Conservation (phyloP, 2,329 filamentous ascomycete genomes). For the Pyrenophora graminea region DNA sequence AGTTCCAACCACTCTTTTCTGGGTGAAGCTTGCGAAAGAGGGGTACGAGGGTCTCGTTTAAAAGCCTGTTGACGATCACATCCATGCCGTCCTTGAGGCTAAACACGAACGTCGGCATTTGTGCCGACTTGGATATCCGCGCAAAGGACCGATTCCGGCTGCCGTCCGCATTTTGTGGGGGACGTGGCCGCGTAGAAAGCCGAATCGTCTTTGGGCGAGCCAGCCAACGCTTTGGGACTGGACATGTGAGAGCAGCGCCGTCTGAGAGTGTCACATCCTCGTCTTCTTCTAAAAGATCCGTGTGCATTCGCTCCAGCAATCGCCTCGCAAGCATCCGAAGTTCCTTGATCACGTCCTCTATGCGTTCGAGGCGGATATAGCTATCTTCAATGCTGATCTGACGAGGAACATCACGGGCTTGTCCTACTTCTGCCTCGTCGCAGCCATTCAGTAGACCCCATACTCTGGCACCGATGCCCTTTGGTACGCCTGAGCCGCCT, state of each 20-base stretch:
- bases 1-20: slow-evolving; percentile 72
- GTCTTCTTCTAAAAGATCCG: slow-evolving; percentile 69
- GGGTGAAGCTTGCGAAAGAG: slow-evolving; percentile 77
- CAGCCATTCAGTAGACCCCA: slow-evolving; percentile 83
- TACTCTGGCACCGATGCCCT: slow-evolving; percentile 70
- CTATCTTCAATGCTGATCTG: slow-evolving; percentile 97
- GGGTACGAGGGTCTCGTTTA: slow-evolving; percentile 68
- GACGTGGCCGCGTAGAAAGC: slow-evolving; percentile 72
- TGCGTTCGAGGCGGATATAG: slow-evolving; percentile 71
- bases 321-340: slow-evolving; percentile 70
- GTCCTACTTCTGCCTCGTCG: slow-evolving; percentile 73
- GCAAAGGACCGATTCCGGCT: slow-evolving; percentile 63
- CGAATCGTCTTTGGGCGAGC: slow-evolving; percentile 81
- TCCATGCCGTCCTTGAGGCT: slow-evolving; percentile 63
- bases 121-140: slow-evolving; percentile 74
- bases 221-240: slow-evolving; percentile 63
- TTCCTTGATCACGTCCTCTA: slow-evolving; percentile 68
- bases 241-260: not conserved
- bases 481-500: slow-evolving; percentile 69
- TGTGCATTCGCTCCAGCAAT: slow-evolving; percentile 76
- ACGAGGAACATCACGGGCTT: slow-evolving; percentile 71
- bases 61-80: slow-evolving; percentile 67
- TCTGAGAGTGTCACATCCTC: slow-evolving; percentile 30
- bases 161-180: slow-evolving; percentile 57
- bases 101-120: slow-evolving; percentile 76